These are phyloP conservation scores for Metschnikowia cubensis DNA, from an alignment of 805 yeast genomes.

Conservation along the genomic window DNA sequence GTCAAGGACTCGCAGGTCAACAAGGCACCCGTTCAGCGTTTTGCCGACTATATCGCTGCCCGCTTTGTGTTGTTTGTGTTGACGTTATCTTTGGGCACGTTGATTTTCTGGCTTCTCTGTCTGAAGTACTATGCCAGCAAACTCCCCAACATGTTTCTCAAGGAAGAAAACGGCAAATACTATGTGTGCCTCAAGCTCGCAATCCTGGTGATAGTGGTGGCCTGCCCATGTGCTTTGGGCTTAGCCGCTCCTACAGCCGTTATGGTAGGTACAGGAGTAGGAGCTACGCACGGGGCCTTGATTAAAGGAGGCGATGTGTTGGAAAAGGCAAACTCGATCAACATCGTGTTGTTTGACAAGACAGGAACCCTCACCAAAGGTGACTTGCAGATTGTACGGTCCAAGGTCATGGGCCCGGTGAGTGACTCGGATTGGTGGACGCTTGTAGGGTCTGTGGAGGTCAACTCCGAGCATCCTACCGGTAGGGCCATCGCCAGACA, in stretches of 20 bases:
- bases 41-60: conserved; percentile 81
- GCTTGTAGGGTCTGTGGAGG: conserved; percentile 56
- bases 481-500: conserved; percentile 62
- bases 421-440: conserved; percentile 44
- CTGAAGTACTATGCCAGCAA: conserved; percentile 16
- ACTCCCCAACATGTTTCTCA: conserved; percentile 47
- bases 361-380: conserved; percentile 95
- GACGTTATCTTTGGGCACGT: conserved; percentile 58
- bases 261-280: conserved; percentile 98
- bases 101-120: conserved; percentile 41
- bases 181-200: conserved; percentile 73
- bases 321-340: conserved; percentile 64
- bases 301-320: conserved; percentile 91
- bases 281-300: conserved; percentile 83
- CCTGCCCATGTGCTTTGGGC: conserved; percentile 98
- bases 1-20: conserved; percentile 87
- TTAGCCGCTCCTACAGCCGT: conserved; percentile 98
- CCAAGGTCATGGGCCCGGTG: conserved; percentile 5
- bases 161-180: conserved; percentile 49
- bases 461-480: conserved; percentile 81
- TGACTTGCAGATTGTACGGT: conserved; percentile 46
- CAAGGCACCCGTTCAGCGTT: conserved; percentile 87
- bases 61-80: conserved; percentile 79
- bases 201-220: conserved; percentile 91
- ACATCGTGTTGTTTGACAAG: conserved; percentile 80